Evolutionary conservation across 345 rosid genomes (phyloP).

Genomic region (Balakata baccata): DNA sequence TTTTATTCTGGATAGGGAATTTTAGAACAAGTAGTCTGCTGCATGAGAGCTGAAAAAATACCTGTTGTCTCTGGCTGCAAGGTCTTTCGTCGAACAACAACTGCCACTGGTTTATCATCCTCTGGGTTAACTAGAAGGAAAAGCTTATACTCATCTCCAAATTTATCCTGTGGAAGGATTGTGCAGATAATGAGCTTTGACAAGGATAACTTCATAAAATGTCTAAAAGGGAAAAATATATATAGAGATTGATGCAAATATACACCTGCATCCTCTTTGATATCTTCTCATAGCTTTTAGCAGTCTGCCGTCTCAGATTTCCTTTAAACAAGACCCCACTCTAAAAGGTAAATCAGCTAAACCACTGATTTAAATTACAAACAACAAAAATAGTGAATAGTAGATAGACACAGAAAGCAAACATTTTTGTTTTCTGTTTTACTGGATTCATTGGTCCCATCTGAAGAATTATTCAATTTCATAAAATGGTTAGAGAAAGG

Average conservation of each 20-base stretch:
- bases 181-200: constrained; percentile 11
- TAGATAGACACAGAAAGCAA: not conserved
- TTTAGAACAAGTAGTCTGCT: not conserved
- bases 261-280: constrained; percentile 65
- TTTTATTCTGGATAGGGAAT: constrained; percentile 4
- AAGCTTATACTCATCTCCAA: constrained; percentile 79
- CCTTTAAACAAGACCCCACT: constrained; percentile 93
- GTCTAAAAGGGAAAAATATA: not conserved
- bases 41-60: constrained; percentile 24
- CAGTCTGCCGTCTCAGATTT: constrained; percentile 79
- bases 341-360: constrained; percentile 35
- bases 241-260: constrained; percentile 7
- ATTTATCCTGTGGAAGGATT: constrained; percentile 54
- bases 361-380: constrained; percentile 4
- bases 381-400: not conserved
- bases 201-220: constrained; percentile 13
- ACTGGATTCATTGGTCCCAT: not conserved
- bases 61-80: constrained; percentile 83
- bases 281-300: constrained; percentile 79
- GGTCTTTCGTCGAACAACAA: constrained; percentile 76
- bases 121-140: constrained; percentile 86
- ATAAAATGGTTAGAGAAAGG: not conserved
- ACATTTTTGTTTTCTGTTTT: constrained; percentile 6
- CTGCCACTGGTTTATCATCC: constrained; percentile 94
- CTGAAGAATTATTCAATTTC: constrained; percentile 6